A percentile compares a stretch with the other conserved stretches of the same genome.
Evolutionary conservation across 495 filamentous ascomycete genomes (phyloP).

Genomic region (Friedmanniomyces simplex): DNA sequence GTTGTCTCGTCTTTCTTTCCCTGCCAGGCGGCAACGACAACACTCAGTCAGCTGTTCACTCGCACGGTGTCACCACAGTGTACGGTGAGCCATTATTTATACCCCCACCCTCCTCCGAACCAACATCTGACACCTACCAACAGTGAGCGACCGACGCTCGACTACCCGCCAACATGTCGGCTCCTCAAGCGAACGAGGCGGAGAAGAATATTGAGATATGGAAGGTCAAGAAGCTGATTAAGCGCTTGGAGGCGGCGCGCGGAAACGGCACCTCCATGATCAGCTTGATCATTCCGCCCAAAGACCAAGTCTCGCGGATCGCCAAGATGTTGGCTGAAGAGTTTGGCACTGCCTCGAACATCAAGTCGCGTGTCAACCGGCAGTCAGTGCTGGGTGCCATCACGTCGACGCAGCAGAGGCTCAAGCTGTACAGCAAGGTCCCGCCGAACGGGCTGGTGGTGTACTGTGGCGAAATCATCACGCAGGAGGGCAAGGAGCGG

Average conservation of each 20-base stretch:
- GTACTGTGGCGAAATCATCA: slow-evolving; percentile 99
- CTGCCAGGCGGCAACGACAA: too few species aligned
- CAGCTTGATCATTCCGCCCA: slow-evolving; percentile 95
- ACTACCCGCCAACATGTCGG: slow-evolving; percentile 62
- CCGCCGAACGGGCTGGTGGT: slow-evolving; percentile 94
- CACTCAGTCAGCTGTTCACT: too few species aligned
- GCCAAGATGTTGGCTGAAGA: slow-evolving; percentile 98
- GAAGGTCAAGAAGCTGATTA: slow-evolving; percentile 96
- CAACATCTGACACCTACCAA: not conserved
- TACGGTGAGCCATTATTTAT: too few species aligned
- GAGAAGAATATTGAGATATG: slow-evolving; percentile 96
- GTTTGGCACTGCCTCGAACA: slow-evolving; percentile 87
- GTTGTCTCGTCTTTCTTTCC: too few species aligned
- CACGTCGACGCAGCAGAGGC: slow-evolving; percentile 95
- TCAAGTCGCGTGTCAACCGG: slow-evolving; percentile 98
- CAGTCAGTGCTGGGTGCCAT: slow-evolving; percentile 95
- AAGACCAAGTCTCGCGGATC: slow-evolving; percentile 92
- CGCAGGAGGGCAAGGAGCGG: slow-evolving; percentile 91
- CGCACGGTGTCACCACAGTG: too few species aligned
- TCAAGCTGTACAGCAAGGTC: slow-evolving; percentile 97
- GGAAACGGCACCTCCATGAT: slow-evolving; percentile 47
- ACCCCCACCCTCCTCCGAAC: too few species aligned
- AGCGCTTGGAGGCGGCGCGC: slow-evolving; percentile 58
- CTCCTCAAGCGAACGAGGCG: slow-evolving; percentile 78
- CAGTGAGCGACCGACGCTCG: slow-evolving; percentile 3